Evolutionary conservation across 2,329 filamentous ascomycete genomes (phyloP).

Genomic region (Penicillium italicum): DNA sequence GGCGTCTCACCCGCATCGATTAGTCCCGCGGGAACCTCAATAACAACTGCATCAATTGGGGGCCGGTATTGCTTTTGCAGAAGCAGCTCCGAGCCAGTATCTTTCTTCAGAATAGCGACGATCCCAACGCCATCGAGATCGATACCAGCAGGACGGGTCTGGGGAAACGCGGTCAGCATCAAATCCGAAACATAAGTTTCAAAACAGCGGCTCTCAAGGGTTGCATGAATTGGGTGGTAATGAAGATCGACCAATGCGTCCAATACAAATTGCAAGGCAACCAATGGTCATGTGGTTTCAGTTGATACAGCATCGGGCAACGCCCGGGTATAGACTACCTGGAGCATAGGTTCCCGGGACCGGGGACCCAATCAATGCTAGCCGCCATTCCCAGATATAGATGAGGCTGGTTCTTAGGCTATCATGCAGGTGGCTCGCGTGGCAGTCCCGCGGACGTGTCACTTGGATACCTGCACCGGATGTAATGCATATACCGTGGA

Average conservation of each 20-base stretch:
- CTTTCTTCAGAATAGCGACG: conserved; percentile 55
- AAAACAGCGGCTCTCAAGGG: background rate
- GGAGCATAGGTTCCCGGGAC: background rate
- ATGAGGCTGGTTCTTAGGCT: background rate
- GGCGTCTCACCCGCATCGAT: conserved; percentile 57
- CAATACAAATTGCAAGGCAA: background rate
- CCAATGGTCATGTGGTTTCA: background rate
- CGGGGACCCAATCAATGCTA: background rate
- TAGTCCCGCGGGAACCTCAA: conserved; percentile 60
- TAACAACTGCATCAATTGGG: conserved; percentile 55
- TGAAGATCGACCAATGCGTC: background rate
- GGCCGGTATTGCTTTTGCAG: conserved; percentile 60
- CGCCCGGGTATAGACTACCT: background rate
- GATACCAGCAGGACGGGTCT: conserved; percentile 51
- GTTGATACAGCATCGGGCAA: background rate
- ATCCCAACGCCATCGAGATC: conserved; percentile 57
- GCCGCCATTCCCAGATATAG: background rate
- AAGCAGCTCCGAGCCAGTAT: conserved; percentile 49
- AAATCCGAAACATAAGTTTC: background rate
- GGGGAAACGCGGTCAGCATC: conserved; percentile 10
- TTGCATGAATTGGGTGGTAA: background rate
- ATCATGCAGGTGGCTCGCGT: background rate
- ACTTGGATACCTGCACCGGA: background rate
- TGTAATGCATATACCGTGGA: background rate
- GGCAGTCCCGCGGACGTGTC: background rate